phyloP scores from a whole-genome alignment of 164 flowering plant genomes.

The Echeveria elegans region DNA sequence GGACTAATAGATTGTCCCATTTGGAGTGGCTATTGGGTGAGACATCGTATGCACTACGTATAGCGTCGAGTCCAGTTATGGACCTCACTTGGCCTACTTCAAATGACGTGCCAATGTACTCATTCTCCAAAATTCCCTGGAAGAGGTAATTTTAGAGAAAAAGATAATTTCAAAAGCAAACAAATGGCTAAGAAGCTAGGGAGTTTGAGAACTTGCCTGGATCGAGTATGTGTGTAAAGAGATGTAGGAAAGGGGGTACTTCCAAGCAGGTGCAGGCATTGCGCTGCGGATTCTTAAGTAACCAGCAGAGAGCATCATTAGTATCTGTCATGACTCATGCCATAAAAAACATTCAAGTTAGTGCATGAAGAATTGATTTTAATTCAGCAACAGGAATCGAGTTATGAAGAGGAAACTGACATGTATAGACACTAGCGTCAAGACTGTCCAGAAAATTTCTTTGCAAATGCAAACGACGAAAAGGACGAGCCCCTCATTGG shows the following conservation, averaged over 20 bases:
- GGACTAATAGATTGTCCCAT: slow-evolving; percentile 69
- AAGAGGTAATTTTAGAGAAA: neutral
- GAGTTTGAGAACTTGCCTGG: slow-evolving; percentile 50
- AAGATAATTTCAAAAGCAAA: neutral
- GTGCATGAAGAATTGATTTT: neutral
- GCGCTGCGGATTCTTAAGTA: slow-evolving; percentile 71
- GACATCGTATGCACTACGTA: slow-evolving; percentile 54
- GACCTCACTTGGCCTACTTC: slow-evolving; percentile 88
- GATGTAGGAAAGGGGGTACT: slow-evolving; percentile 80
- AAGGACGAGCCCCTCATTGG: slow-evolving; percentile 83
- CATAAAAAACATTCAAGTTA: neutral
- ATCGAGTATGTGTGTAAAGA: slow-evolving; percentile 90
- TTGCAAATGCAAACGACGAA: slow-evolving; percentile 52
- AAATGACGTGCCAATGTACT: slow-evolving; percentile 69
- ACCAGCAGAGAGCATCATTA: slow-evolving; percentile 96
- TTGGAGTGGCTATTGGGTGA: slow-evolving; percentile 51
- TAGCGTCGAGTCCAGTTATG: slow-evolving; percentile 78
- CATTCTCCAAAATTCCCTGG: slow-evolving; percentile 94
- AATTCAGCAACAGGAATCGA: neutral
- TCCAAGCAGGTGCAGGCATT: slow-evolving; percentile 80
- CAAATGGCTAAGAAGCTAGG: neutral
- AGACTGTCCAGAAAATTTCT: slow-evolving; percentile 55
- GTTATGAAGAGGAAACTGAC: slow-evolving; percentile 36
- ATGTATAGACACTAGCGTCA: slow-evolving; percentile 53
- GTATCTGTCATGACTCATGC: slow-evolving; percentile 43